Conservation (phyloP, 2,329 filamentous ascomycete species). For the Fusarium sp. region DNA sequence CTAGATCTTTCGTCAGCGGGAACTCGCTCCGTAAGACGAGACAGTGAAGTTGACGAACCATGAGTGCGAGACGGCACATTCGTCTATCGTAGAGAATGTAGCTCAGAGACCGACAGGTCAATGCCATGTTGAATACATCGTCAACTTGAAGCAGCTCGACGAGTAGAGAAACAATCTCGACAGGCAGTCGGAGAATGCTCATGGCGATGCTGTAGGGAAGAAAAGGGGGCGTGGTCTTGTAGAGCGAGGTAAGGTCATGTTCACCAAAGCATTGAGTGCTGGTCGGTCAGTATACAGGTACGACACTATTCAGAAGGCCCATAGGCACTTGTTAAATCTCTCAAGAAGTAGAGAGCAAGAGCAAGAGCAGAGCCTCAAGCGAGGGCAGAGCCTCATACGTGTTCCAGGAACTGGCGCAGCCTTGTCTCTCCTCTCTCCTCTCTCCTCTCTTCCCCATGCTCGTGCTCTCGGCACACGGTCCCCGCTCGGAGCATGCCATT, state of each 20-base stretch:
- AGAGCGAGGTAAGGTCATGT: conserved; percentile 17
- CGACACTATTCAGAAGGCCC: conserved; percentile 21
- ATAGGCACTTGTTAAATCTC: conserved; percentile 19
- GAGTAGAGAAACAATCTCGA: conserved; percentile 75
- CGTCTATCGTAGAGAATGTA: conserved; percentile 67
- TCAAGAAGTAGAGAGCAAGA: background rate
- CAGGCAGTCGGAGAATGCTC: conserved; percentile 64
- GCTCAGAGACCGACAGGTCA: conserved; percentile 66
- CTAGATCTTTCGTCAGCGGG: conserved; percentile 41
- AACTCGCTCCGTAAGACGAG: conserved; percentile 10
- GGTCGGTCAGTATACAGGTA: background rate
- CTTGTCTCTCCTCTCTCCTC: background rate
- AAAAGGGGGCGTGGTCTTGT: conserved; percentile 1
- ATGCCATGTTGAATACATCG: conserved; percentile 70
- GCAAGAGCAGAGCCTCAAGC: conserved; percentile 32
- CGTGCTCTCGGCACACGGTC: background rate
- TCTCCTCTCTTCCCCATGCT: too few species aligned
- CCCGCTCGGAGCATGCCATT: conserved; percentile 2
- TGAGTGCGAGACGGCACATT: conserved; percentile 70
- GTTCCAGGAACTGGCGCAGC: background rate
- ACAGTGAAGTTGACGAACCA: conserved; percentile 61
- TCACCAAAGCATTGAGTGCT: conserved; percentile 16
- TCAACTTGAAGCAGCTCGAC: conserved; percentile 68
- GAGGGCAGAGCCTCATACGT: conserved; percentile 31
- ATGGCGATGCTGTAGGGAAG: conserved; percentile 54